A percentile compares a stretch with the other conserved stretches of the same genome.
phyloP scores from a whole-genome alignment of 1,284 basidiomycete species.

The Cutaneotrichosporon sp. region DNA sequence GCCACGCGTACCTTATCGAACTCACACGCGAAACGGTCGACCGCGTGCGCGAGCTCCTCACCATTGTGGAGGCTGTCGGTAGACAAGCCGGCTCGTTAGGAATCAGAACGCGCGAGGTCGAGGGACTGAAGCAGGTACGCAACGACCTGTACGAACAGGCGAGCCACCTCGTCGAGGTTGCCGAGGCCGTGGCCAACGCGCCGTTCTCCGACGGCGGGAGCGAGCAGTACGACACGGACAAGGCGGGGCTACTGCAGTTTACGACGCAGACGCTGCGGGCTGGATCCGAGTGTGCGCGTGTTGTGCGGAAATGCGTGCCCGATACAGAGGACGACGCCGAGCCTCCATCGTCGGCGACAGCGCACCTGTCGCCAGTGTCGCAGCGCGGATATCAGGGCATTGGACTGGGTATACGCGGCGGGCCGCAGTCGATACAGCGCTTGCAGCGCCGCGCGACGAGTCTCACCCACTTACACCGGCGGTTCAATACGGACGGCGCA shows the following conservation, averaged over 20 bases:
- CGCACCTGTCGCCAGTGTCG: not conserved
- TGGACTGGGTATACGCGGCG: conserved; percentile 12
- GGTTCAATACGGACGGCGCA: conserved; percentile 31
- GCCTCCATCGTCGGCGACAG: not conserved
- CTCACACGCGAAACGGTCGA: conserved; percentile 89
- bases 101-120: conserved; percentile 54
- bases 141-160: conserved; percentile 80
- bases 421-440: conserved; percentile 49
- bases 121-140: conserved; percentile 64
- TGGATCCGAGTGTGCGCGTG: conserved; percentile 78
- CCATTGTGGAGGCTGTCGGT: conserved; percentile 85
- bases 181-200: conserved; percentile 59
- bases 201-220: conserved; percentile 46
- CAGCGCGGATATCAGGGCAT: conserved; percentile 10
- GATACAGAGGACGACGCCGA: conserved; percentile 28
- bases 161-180: conserved; percentile 78
- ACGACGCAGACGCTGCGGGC: conserved; percentile 82
- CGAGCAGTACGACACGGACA: conserved; percentile 71
- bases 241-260: conserved; percentile 65
- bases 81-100: conserved; percentile 55
- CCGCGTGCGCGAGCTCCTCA: conserved; percentile 80
- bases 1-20: conserved; percentile 88
- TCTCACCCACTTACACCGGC: conserved; percentile 39
- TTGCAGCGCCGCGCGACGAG: conserved; percentile 51
- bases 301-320: conserved; percentile 68